phyloP scores from a whole-genome alignment of 306 rosid species.

The Quercus dentata region DNA sequence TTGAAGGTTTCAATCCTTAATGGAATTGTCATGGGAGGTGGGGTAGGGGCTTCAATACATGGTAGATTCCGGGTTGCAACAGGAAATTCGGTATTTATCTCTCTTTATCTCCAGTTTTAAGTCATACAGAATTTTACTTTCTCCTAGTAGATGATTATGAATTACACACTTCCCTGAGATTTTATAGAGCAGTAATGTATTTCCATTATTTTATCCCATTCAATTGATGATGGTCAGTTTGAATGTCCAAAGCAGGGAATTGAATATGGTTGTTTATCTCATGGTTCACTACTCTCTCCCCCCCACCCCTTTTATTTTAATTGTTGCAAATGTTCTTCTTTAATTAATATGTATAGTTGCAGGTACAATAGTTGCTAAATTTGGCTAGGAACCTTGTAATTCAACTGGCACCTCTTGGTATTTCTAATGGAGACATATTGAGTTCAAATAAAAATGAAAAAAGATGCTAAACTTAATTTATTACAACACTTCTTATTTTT shows the following conservation, averaged over 20 bases:
- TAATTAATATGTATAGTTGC: too few species aligned
- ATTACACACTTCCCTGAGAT: background rate
- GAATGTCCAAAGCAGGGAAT: background rate
- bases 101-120: background rate
- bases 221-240: background rate
- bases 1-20: conserved; percentile 80
- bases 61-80: conserved; percentile 86
- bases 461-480: too few species aligned
- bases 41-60: conserved; percentile 86
- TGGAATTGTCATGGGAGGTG: conserved; percentile 95
- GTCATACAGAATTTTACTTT: background rate
- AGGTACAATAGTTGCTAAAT: too few species aligned
- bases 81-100: conserved; percentile 66
- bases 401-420: too few species aligned
- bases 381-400: too few species aligned
- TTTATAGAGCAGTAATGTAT: background rate
- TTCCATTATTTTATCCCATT: background rate
- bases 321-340: too few species aligned
- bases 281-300: background rate
- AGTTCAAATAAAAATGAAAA: too few species aligned
- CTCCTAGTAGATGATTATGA: background rate
- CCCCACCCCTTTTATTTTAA: too few species aligned
- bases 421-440: too few species aligned
- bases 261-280: background rate
- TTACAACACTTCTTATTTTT: too few species aligned